Evolutionary conservation across 2,329 filamentous ascomycete species (phyloP), one percentile per base, ranked within the genome.

Genomic region (Monilinia laxa): DNA sequence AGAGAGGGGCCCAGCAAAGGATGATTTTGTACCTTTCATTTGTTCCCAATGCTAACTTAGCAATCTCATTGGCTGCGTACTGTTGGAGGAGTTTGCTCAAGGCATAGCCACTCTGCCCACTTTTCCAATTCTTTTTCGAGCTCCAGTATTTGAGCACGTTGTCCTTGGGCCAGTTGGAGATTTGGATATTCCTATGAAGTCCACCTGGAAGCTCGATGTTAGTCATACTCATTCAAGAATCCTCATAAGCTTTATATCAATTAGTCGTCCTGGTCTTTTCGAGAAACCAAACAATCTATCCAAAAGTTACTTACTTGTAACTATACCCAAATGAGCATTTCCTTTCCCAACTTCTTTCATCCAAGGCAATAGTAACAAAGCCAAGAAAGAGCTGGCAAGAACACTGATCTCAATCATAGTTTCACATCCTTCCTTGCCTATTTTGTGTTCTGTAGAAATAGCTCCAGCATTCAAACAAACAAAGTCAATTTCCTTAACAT

Each of bases 361-460:
- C 68, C 81, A 80, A 0, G 81, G 82, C 6, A 84, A 75, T 14
- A 89, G 77, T 2, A 86, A 73, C 3, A 87, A 69, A 0, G 79
- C 83, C 9, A 89, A 76, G 1, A 87, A 77, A 9, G 81, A 78
- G 0, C 84, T 88, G 2, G 84, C 85, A 2, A 88, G 75, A 1
- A 81, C 79, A 71, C 88, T 87, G 70, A 87, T 82, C 73, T 88
- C 85, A 14, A 88, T 69, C 1, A 79, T 82, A 64, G 80, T 77
- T 67, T 85, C 83, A 77, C 79, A 85, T 7, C 81, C 83, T 42
- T 81, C 80, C 2, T 67, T 38, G 2, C 71, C 69, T 12, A 69
- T 28, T 49, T 47, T 64, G 20, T 71, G 74, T 1, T 53, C 60
- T 1, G 65, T 67, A 11, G 68, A 69, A n/a, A 72, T 58, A 11